phyloP scores from a whole-genome alignment of 768 basidiomycete genomes.

The Calvatia gigantea region DNA sequence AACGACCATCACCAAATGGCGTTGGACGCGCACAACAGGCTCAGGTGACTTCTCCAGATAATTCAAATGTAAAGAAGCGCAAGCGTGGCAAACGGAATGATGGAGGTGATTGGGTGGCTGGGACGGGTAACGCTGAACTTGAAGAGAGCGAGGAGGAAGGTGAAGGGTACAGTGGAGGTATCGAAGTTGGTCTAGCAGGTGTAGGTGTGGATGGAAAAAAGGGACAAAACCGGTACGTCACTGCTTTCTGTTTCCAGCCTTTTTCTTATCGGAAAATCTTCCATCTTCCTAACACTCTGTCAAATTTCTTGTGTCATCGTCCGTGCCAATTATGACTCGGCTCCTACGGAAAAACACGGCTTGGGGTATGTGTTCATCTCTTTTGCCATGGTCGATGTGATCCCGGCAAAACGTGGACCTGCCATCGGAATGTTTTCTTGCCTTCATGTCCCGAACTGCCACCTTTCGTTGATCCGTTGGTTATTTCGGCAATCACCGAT shows the following conservation, averaged over 20 bases:
- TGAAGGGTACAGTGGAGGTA: conserved; percentile 31
- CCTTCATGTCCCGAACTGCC: background rate
- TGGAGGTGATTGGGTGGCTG: conserved; percentile 16
- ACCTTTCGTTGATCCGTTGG: conserved; percentile 4
- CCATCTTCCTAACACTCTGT: background rate
- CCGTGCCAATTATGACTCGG: background rate
- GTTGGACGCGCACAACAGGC: background rate
- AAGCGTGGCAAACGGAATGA: conserved; percentile 22
- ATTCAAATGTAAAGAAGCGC: conserved; percentile 17
- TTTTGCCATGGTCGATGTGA: no score
- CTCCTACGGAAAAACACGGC: background rate
- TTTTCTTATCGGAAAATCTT: background rate
- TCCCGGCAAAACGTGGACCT: no score
- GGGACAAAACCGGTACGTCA: conserved; percentile 30
- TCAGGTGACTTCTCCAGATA: background rate
- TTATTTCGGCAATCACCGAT: background rate
- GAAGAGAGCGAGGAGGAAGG: conserved; percentile 38
- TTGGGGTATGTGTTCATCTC: background rate
- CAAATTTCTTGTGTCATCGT: background rate
- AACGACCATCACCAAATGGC: background rate
- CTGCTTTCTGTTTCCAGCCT: conserved; percentile 5
- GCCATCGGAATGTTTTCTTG: no score
- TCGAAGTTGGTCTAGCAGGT: conserved; percentile 45
- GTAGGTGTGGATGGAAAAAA: conserved; percentile 35
- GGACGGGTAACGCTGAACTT: conserved; percentile 29